Evolutionary conservation across 1,284 basidiomycete genomes (phyloP), one percentile per base, ranked within the genome.

Genomic region (Ustilago xerochloae): DNA sequence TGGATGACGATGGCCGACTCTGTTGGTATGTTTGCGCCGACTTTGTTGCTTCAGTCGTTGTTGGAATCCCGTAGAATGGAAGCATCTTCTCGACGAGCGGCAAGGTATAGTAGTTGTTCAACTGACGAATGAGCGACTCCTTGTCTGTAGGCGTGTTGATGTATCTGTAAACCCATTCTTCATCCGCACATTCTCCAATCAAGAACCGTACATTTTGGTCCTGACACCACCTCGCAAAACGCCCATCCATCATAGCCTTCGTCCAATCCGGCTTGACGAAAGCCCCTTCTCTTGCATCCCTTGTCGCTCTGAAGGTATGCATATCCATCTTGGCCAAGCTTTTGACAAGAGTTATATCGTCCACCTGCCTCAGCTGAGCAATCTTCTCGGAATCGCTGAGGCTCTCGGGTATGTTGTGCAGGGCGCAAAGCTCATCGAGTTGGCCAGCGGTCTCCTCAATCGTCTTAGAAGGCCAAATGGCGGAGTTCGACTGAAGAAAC

Each of bases 41-140:
- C 5, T 16, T 26, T 20, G 3, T 12, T 6, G 51, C n/a, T 8
- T 7, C n/a, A 24, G 16, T 2, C n/a, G 43, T 10, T 3, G 45
- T 36, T 5, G 53, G 13, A 7, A 62, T 46, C 1, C 55, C 70
- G 16, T 77, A 73, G 24, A 54, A 45, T 18, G 59, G 63, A 13
- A 77, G 33, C 58, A 74, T 63, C 43, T 54, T 62, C 10, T 59
- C 39, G n/a, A 70, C 67, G 41, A 70, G 29, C 20, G 51, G 38
- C 18, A 47, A 10, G 7, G 66, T 66, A n/a, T 78, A 78, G 32
- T 75, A 78, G 51, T 78, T 78, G 38, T 69, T 46, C 20, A 78
- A 52, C 39, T 78, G 73, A 4, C 61, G 26, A 4, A 65, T 38
- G 22, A 75, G 22, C n/a, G 32, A 36, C 0, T 47, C 48, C 30